Evolutionary conservation across 768 basidiomycete species (phyloP), one percentile per base, ranked within the genome.

Genomic region (Botryobasidium botryosum): DNA sequence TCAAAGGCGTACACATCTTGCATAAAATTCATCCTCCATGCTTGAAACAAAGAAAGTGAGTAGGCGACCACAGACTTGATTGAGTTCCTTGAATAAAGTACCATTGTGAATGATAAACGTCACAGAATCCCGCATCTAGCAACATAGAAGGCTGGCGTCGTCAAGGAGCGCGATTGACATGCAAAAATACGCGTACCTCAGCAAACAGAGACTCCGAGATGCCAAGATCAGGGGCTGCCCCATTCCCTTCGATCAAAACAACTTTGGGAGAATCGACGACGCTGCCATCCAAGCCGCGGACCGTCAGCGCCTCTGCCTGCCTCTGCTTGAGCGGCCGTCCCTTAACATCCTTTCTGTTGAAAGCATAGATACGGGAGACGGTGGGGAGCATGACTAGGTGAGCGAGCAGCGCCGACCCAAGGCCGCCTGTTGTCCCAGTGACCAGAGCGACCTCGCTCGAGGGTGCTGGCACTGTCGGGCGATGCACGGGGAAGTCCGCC

Each of bases 221-320:
- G 4, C 44, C 36, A 5, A 45, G 37, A 25, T 42, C 39, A 15
- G 17, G 18, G 13, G 5, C n/a, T 13, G 15, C 20, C 6, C 18
- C n/a, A 28, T 50, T 42, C 4, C 49, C 49, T 33, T 50, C 48
- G 8, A 50, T 18, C 5, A 49, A 35, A n/a, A 24, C 15, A 17
- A 50, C 27, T 28, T 50, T 50, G 7, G 17, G 12, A 13, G 23
- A 32, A 13, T 50, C 10, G 10, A 50, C 15, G 15, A 50, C 12
- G 17, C 13, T n/a, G 5, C 25, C 17, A 21, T n/a, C 26, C 20
- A 46, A 15, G n/a, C 46, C 47, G 35, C 38, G 33, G 10, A 31
- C 28, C 25, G 10, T 15, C 12, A 49, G 31, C 13, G 35, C 25
- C 18, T 7, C 15, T 6, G 15, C 21, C 17, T 45, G 44, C 21